Evolutionary conservation across 2,329 filamentous ascomycete species (phyloP), one percentile per base, ranked within the genome.

Genomic region (Pseudocercospora musae): DNA sequence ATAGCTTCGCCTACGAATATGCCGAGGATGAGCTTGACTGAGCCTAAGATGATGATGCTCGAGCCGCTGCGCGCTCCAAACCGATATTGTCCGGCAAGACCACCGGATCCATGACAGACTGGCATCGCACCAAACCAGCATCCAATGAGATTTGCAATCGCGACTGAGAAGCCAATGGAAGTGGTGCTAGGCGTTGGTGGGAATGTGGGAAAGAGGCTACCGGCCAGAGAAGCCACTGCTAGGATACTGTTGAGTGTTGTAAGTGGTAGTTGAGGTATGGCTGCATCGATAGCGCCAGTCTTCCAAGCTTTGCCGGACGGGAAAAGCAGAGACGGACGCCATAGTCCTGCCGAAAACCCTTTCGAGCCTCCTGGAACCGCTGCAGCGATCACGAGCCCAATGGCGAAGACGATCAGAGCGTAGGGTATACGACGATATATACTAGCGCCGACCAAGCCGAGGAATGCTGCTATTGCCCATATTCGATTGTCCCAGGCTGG

Each of bases 61-160:
- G 91, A 87, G 9, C 94, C 94, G 62, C 91, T 96, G 53, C 94
- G 87, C 4, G 94, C 93, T 0, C 94, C 94, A 69, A 98, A 98
- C 4, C 92, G 87, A 75, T 92, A 91, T 74, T 98, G 94, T 0
- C 90, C 95, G 4, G 95, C 95, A 0, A 98, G 81, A 0, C 94
- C 94, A 2, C 94, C 94, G 0, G 92, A 92, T 4, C 94, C 94
- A 74, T 98, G 95, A 73, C 95, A 98, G 3, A 95, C 87, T 2
- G 94, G 95, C 95, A 97, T 98, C 4, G 89, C 90, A 53, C 93
- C 93, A 71, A 96, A 96, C 90, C 91, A 96, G 71, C 91, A 93
- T 15, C 90, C 89, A 0, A 89, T 75, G 3, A 97, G 79, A 73
- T 98, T 98, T 86, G 96, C 96, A 1, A 81, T 71, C 0, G 89